Evolutionary conservation across 2,329 filamentous ascomycete species (phyloP), one percentile per base, ranked within the genome.

Genomic region (Chrysoporthe austroafricana): DNA sequence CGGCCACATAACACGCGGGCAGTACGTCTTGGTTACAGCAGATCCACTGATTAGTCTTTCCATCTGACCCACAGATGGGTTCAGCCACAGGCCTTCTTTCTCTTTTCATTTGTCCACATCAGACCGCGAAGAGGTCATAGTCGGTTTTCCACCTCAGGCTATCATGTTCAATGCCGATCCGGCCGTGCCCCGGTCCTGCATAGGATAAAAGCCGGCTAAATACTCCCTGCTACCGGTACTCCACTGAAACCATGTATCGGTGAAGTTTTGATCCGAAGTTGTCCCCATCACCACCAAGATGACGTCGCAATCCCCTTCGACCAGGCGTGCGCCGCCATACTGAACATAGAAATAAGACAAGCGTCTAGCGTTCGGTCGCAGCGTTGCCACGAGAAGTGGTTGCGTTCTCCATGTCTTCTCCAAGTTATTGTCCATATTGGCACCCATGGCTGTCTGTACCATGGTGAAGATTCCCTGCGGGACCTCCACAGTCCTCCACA

Each of bases 191-290:
- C 14, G 50, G 18, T 18, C 39, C 6, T 32, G 54, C 54, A 18
- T 2, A 36, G 54, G 34, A 57, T 57, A 57, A 57, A 56, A 57
- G 34, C 54, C 54, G 54, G 54, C 18, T 57, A 57, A 57, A 39
- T 39, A 16, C 16, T 5, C 18, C n/a, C 32, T 57, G 18, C 34
- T 7, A 39, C 54, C 21, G 21, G 21, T 34, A 11, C 50, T 54
- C 18, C 1, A 32, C 36, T 36, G 34, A n/a, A 54, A 13, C 46
- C 26, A 26, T 18, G n/a, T 18, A 6, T 63, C 61, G 61, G 61
- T 63, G 46, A 54, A 52, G 34, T 32, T 52, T 26, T 8, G 26
- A 54, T 16, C 61, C 61, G 46, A 54, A 16, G 18, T 34, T n/a
- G 46, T 16, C 34, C 6, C 9, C 26, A 8, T n/a, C 18, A 42